These are phyloP conservation scores for Beauveria australis DNA, from an alignment of 2,329 filamentous ascomycete species.

Conservation along the genomic window DNA sequence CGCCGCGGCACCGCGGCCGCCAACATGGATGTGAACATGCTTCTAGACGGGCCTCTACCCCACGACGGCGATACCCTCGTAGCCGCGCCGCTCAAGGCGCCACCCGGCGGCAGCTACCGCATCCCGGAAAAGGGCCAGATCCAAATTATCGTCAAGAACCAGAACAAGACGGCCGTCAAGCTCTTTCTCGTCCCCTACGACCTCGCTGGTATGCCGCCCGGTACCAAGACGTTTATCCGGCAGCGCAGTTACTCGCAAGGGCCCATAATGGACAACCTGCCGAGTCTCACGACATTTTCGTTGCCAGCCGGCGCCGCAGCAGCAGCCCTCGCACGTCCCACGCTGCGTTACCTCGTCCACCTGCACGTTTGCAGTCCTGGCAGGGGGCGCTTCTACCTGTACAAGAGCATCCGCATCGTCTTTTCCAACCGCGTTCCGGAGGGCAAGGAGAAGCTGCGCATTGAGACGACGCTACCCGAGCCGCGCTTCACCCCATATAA, in stretches of 20 bases:
- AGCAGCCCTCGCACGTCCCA: conserved; percentile 47
- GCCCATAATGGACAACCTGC: conserved; percentile 64
- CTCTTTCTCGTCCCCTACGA: conserved; percentile 92
- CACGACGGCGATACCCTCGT: conserved; percentile 7
- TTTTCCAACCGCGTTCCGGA: conserved; percentile 96
- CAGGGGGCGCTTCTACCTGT: conserved; percentile 77
- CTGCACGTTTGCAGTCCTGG: conserved; percentile 85
- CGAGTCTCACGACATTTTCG: conserved; percentile 19
- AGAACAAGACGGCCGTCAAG: conserved; percentile 96
- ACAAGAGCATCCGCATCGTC: conserved; percentile 87
- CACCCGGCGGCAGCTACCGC: conserved; percentile 82
- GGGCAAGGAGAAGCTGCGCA: conserved; percentile 83
- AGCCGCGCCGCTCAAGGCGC: conserved; percentile 42
- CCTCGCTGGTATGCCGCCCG: conserved; percentile 81
- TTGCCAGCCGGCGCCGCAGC: conserved; percentile 13
- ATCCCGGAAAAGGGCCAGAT: conserved; percentile 91
- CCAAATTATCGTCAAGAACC: conserved; percentile 96
- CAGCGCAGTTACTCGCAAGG: conserved; percentile 89
- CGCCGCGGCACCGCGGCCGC: conserved; percentile 40
- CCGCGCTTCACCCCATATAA: conserved; percentile 83
- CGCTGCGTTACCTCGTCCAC: conserved; percentile 83
- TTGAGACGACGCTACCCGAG: conserved; percentile 83
- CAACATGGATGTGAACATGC: conserved; percentile 20
- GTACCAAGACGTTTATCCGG: conserved; percentile 91
- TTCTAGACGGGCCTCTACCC: conserved; percentile 14